Evolutionary conservation across 2,329 filamentous ascomycete species (phyloP).

Genomic region (Davidsoniella eucalypti): DNA sequence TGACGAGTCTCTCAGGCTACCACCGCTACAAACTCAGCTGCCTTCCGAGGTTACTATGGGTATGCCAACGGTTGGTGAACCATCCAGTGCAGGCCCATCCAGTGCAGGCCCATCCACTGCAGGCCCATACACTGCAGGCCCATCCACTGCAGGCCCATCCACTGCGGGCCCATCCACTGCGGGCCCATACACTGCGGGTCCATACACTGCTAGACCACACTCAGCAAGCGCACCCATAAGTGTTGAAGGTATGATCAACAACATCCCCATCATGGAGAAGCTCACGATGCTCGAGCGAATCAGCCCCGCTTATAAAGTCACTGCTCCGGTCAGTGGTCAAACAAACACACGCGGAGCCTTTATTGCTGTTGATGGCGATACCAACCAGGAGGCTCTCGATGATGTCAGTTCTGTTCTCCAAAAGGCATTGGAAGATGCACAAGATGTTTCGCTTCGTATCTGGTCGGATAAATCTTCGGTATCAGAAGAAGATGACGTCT

Average conservation of each 20-base stretch:
- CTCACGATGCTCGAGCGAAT: conserved; percentile 62
- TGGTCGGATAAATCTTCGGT: conserved; percentile 23
- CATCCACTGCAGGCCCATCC: conserved; percentile 6
- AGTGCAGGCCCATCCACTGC: neutral
- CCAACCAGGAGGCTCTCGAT: conserved; percentile 26
- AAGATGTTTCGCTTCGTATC: conserved; percentile 25
- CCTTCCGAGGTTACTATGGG: conserved; percentile 14
- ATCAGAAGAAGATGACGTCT: neutral
- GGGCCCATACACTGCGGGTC: neutral
- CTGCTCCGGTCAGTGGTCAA: conserved; percentile 19
- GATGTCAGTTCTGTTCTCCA: conserved; percentile 50
- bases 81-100: conserved; percentile 6
- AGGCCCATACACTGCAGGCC: neutral
- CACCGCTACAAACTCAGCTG: conserved; percentile 33
- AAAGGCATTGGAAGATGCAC: conserved; percentile 35
- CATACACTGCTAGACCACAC: neutral
- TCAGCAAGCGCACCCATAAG: neutral
- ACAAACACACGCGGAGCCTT: conserved; percentile 52
- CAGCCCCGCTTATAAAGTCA: conserved; percentile 44
- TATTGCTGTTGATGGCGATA: conserved; percentile 67
- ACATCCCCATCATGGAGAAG: conserved; percentile 58
- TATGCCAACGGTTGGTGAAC: neutral
- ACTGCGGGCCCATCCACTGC: conserved; percentile 11
- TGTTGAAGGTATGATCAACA: conserved; percentile 48
- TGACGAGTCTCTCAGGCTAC: conserved; percentile 36